phyloP scores from a whole-genome alignment of 495 filamentous ascomycete species.

The Darksidea phi region DNA sequence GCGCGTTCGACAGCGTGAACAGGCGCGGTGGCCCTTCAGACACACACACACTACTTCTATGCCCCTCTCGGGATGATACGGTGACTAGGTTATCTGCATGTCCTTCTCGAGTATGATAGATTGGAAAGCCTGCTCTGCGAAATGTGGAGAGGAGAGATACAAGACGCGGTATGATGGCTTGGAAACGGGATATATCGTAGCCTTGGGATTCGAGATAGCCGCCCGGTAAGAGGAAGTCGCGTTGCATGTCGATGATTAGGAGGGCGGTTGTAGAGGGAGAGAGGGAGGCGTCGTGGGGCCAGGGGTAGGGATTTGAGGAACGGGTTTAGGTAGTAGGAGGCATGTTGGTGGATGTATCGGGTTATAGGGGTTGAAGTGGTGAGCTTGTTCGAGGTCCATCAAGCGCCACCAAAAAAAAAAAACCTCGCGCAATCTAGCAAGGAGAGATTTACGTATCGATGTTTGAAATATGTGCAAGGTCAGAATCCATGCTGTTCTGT shows the following conservation, averaged over 20 bases:
- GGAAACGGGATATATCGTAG: slow-evolving; percentile 55
- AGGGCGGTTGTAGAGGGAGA: slow-evolving; percentile 61
- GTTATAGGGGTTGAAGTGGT: too few relatives aligned
- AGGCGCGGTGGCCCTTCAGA: too few relatives aligned
- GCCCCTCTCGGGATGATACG: slow-evolving; percentile 56
- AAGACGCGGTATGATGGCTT: slow-evolving; percentile 54
- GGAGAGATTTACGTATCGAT: too few relatives aligned
- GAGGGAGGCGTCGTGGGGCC: slow-evolving; percentile 62
- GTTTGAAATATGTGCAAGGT: neutral
- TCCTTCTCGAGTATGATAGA: slow-evolving; percentile 70
- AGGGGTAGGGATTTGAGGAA: slow-evolving; percentile 54
- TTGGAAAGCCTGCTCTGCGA: slow-evolving; percentile 47
- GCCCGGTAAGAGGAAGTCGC: slow-evolving; percentile 61
- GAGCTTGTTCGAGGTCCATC: too few relatives aligned
- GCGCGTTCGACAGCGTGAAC: too few relatives aligned
- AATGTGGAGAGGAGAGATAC: slow-evolving; percentile 30
- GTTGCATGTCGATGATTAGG: slow-evolving; percentile 72
- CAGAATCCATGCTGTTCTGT: too few relatives aligned
- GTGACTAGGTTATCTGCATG: slow-evolving; percentile 63
- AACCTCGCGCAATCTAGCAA: too few relatives aligned
- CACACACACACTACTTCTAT: slow-evolving; percentile 57
- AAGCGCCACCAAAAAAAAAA: too few relatives aligned
- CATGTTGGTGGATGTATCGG: neutral
- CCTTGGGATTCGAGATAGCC: slow-evolving; percentile 63
- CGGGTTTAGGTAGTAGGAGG: slow-evolving; percentile 18